phyloP scores from a whole-genome alignment of 2,329 filamentous ascomycete genomes.

The Mycosphaerella arachidis region DNA sequence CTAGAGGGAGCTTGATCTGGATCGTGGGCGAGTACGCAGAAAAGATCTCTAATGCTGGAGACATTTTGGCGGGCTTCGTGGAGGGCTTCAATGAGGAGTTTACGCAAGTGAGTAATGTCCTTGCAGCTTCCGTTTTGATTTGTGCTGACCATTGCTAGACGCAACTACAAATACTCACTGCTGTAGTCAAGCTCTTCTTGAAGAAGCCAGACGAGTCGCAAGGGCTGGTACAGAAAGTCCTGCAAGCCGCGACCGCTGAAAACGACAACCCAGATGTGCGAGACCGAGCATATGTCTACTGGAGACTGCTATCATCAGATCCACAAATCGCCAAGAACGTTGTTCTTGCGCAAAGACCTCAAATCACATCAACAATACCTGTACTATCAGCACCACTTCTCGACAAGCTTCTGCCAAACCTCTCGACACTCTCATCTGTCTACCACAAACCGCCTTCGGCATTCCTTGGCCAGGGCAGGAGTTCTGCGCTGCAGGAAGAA shows the following conservation, averaged over 20 bases:
- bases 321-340: constrained; percentile 87
- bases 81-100: constrained; percentile 96
- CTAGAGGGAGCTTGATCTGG: constrained; percentile 89
- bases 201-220: constrained; percentile 94
- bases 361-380: constrained; percentile 90
- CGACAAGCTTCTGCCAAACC: constrained; percentile 82
- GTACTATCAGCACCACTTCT: constrained; percentile 78
- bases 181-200: constrained; percentile 93
- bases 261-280: constrained; percentile 97
- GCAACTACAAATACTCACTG: constrained; percentile 95
- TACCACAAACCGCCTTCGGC: constrained; percentile 98
- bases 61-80: constrained; percentile 86
- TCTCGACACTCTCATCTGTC: constrained; percentile 92
- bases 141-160: constrained; percentile 55
- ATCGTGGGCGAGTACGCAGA: constrained; percentile 98
- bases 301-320: constrained; percentile 90
- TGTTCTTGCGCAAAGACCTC: constrained; percentile 87
- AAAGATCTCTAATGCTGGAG: constrained; percentile 97
- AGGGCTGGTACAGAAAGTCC: constrained; percentile 84
- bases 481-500: constrained; percentile 87
- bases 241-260: constrained; percentile 86
- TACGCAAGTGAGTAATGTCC: constrained; percentile 62
- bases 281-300: constrained; percentile 96
- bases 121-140: constrained; percentile 28
- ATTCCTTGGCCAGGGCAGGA: constrained; percentile 94